These are phyloP conservation scores for Lactarius vividus DNA, from an alignment of 768 basidiomycete genomes.

Conservation along the genomic window DNA sequence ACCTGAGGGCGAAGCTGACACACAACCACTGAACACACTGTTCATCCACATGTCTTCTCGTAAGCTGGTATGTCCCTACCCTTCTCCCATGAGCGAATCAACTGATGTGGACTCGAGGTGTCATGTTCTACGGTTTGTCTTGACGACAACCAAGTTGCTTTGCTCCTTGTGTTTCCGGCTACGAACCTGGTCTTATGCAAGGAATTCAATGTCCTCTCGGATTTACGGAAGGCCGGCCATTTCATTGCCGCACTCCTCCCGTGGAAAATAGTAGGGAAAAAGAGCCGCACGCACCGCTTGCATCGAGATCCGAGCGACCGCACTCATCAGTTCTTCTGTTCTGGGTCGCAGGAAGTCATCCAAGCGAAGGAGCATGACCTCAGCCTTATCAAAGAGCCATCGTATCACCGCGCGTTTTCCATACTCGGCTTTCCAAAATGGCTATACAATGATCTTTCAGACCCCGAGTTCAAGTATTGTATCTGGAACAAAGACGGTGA, in stretches of 20 bases:
- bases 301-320: slow-evolving; percentile 16
- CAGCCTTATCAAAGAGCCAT: slow-evolving; percentile 12
- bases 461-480: slow-evolving; percentile 11
- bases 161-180: slow-evolving; percentile 55
- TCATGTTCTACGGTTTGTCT: slow-evolving; percentile 44
- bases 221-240: slow-evolving; percentile 33
- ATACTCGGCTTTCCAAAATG: slow-evolving; percentile 22
- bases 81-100: slow-evolving; percentile 10
- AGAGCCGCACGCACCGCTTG: slow-evolving; percentile 31
- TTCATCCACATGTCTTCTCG: slow-evolving; percentile 52
- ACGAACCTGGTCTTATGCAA: slow-evolving; percentile 36
- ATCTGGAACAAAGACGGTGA: slow-evolving; percentile 25
- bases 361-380: slow-evolving; percentile 2
- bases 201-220: slow-evolving; percentile 42
- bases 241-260: slow-evolving; percentile 50
- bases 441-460: slow-evolving; percentile 21
- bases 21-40: slow-evolving; percentile 41
- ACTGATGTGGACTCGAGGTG: slow-evolving; percentile 18
- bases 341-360: slow-evolving; percentile 2
- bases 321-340: slow-evolving; percentile 2
- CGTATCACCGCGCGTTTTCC: slow-evolving; percentile 23
- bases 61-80: slow-evolving; percentile 18
- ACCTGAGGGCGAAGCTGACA: slow-evolving; percentile 42
- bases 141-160: slow-evolving; percentile 48
- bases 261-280: slow-evolving; percentile 40